phyloP scores from a whole-genome alignment of 2,329 filamentous ascomycete species.

The Conoideocrella luteorostrata region DNA sequence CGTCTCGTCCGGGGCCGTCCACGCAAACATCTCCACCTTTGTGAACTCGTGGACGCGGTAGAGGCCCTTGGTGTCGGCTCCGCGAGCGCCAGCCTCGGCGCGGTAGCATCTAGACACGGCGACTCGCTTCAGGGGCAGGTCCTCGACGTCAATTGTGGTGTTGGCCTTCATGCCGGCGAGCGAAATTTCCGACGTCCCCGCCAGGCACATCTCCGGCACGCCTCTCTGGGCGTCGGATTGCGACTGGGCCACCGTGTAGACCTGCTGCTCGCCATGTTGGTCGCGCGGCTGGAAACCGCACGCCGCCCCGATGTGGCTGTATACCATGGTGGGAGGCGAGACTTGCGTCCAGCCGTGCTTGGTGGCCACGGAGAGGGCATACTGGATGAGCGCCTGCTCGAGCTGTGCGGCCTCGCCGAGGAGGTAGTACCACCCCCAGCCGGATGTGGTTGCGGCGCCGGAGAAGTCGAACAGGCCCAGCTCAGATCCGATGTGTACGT shows the following conservation, averaged over 20 bases:
- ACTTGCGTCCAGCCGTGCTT: slow-evolving; percentile 73
- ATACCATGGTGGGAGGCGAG: slow-evolving; percentile 83
- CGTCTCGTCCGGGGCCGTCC: slow-evolving; percentile 58
- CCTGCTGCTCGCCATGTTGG: slow-evolving; percentile 82
- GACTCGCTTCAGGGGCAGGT: slow-evolving; percentile 72
- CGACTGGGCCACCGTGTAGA: slow-evolving; percentile 71
- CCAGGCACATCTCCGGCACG: slow-evolving; percentile 67
- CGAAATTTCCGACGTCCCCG: slow-evolving; percentile 91
- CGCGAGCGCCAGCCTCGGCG: slow-evolving; percentile 86
- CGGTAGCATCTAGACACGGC: slow-evolving; percentile 90
- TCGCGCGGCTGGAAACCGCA: slow-evolving; percentile 95
- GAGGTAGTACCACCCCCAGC: slow-evolving; percentile 98
- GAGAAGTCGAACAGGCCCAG: slow-evolving; percentile 90
- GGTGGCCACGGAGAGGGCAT: slow-evolving; percentile 68
- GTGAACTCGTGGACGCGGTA: slow-evolving; percentile 98
- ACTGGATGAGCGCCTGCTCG: slow-evolving; percentile 90
- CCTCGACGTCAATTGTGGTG: slow-evolving; percentile 53
- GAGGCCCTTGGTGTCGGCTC: slow-evolving; percentile 84
- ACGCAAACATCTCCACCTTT: slow-evolving; percentile 96
- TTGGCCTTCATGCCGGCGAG: slow-evolving; percentile 86
- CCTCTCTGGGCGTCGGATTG: slow-evolving; percentile 53
- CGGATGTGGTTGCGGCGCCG: slow-evolving; percentile 70
- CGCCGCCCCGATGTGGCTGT: slow-evolving; percentile 80
- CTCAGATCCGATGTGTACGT: slow-evolving; percentile 79
- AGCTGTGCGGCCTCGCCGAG: slow-evolving; percentile 85